A percentile compares a stretch with the other conserved stretches of the same genome.
phyloP scores from a whole-genome alignment of 2,329 filamentous ascomycete genomes.

The Pseudocercospora ulei region DNA sequence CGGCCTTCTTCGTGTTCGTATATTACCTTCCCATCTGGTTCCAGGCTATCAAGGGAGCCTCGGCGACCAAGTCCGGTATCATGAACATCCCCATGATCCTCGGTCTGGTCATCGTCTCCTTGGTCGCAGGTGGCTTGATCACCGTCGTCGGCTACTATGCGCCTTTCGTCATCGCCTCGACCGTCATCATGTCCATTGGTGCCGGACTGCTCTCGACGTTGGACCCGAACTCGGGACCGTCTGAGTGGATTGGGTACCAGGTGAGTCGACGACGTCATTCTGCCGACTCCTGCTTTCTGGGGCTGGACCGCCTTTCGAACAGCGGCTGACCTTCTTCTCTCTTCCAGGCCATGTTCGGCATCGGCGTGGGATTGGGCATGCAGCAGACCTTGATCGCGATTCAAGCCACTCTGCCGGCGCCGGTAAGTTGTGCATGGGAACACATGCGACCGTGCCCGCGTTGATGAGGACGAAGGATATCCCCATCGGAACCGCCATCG shows the following conservation, averaged over 20 bases:
- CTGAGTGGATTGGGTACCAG: conserved; percentile 37
- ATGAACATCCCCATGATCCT: conserved; percentile 43
- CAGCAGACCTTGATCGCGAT: conserved; percentile 42
- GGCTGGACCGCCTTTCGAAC: too few relatives aligned
- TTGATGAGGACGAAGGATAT: conserved; percentile 34
- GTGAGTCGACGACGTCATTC: too few relatives aligned
- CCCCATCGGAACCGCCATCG: conserved; percentile 42
- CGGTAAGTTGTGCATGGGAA: conserved; percentile 34
- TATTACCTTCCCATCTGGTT: conserved; percentile 44
- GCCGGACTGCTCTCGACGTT: conserved; percentile 42
- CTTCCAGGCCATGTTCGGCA: conserved; percentile 30
- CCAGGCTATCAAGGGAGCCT: conserved; percentile 43
- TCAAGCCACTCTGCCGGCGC: conserved; percentile 38
- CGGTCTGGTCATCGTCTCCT: conserved; percentile 39
- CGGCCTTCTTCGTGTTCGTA: conserved; percentile 37
- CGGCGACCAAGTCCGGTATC: conserved; percentile 42
- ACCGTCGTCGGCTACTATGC: conserved; percentile 43
- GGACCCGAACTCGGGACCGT: conserved; percentile 33
- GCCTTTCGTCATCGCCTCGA: conserved; percentile 40
- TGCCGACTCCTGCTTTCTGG: too few relatives aligned
- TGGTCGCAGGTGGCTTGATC: conserved; percentile 36
- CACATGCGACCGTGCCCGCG: conserved; percentile 38
- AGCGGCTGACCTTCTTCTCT: too few relatives aligned
- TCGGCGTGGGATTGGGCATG: conserved; percentile 43
- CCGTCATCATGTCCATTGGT: conserved; percentile 40